Percentiles rank a stretch among this genome's conserved stretches.
Evolutionary conservation across 2,329 filamentous ascomycete species (phyloP).

Genomic region (Talaromyces pinophilus): DNA sequence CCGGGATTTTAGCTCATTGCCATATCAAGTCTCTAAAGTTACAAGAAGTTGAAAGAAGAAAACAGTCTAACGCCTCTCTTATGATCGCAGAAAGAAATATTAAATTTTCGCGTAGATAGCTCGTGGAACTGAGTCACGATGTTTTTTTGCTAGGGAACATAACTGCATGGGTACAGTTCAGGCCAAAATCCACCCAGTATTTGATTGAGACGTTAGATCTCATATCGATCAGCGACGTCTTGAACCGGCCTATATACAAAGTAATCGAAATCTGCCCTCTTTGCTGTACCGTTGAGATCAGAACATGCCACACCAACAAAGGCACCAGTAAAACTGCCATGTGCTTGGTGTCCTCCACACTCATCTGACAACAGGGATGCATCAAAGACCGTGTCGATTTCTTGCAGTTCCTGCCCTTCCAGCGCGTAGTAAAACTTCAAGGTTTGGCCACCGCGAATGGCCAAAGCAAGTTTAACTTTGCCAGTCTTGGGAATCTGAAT

Average conservation of each 20-base stretch:
- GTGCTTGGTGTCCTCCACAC: slow-evolving; percentile 22
- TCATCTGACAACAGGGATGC: slow-evolving; percentile 20
- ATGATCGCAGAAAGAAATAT: neutral
- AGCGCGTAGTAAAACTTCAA: slow-evolving; percentile 20
- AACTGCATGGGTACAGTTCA: neutral
- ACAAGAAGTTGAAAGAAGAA: neutral
- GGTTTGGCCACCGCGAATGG: slow-evolving; percentile 19
- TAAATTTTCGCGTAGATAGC: neutral
- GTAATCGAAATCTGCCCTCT: slow-evolving; percentile 16
- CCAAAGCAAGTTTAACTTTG: slow-evolving; percentile 21
- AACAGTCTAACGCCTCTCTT: neutral
- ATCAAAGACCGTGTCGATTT: slow-evolving; percentile 18
- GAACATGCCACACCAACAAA: slow-evolving; percentile 23
- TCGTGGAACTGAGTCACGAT: neutral
- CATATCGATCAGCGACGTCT: slow-evolving; percentile 18
- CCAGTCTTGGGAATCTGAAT: slow-evolving; percentile 19
- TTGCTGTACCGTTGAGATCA: slow-evolving; percentile 22
- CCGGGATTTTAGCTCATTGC: too few relatives aligned
- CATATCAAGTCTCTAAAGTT: neutral
- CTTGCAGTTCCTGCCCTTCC: slow-evolving; percentile 19
- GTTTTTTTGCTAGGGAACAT: neutral
- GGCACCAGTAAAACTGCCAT: slow-evolving; percentile 22
- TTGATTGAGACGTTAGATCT: slow-evolving; percentile 8
- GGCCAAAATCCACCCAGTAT: neutral
- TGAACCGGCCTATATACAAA: slow-evolving; percentile 22